Conservation (phyloP, 2,329 filamentous ascomycete genomes). For the Ceratocystis albifundus region DNA sequence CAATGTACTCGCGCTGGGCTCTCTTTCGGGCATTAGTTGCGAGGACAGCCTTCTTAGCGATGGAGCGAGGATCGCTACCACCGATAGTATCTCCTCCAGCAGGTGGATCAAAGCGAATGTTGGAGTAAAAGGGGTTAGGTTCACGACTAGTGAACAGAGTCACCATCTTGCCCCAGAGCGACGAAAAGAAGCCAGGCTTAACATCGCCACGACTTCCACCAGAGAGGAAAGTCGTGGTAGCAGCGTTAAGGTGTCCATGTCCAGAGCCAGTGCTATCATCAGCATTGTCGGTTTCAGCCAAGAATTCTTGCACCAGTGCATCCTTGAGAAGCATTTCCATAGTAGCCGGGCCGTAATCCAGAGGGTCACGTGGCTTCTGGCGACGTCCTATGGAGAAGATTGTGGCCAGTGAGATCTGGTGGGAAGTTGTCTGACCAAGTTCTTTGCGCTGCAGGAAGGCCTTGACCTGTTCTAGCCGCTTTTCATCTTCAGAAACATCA, state of each 20-base stretch:
- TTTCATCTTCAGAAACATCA: constrained; percentile 96
- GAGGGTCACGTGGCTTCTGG: constrained; percentile 56
- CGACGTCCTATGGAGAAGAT: constrained; percentile 54
- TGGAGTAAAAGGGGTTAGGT: constrained; percentile 91
- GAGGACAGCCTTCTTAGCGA: constrained; percentile 82
- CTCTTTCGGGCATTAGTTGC: constrained; percentile 72
- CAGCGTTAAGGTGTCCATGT: constrained; percentile 29
- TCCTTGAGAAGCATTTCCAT: constrained; percentile 96
- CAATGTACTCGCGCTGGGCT: constrained; percentile 82
- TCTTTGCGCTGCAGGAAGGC: constrained; percentile 89
- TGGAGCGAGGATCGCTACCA: constrained; percentile 57
- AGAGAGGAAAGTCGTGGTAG: constrained; percentile 24
- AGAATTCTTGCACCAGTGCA: constrained; percentile 84
- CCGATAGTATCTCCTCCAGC: constrained; percentile 52
- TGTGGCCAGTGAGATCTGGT: constrained; percentile 65
- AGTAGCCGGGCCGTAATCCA: constrained; percentile 83
- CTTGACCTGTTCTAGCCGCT: constrained; percentile 89
- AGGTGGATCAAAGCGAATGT: constrained; percentile 52
- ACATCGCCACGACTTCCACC: constrained; percentile 32
- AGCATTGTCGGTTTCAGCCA: constrained; percentile 55
- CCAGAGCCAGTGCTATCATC: constrained; percentile 27
- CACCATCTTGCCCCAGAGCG: constrained; percentile 49
- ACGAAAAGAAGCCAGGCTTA: constrained; percentile 48
- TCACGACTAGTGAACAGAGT: constrained; percentile 52
- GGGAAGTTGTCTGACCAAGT: constrained; percentile 51